Evolutionary conservation across 2,329 filamentous ascomycete genomes (phyloP), one percentile per base, ranked within the genome.

Genomic region (Aspergillus terreus): DNA sequence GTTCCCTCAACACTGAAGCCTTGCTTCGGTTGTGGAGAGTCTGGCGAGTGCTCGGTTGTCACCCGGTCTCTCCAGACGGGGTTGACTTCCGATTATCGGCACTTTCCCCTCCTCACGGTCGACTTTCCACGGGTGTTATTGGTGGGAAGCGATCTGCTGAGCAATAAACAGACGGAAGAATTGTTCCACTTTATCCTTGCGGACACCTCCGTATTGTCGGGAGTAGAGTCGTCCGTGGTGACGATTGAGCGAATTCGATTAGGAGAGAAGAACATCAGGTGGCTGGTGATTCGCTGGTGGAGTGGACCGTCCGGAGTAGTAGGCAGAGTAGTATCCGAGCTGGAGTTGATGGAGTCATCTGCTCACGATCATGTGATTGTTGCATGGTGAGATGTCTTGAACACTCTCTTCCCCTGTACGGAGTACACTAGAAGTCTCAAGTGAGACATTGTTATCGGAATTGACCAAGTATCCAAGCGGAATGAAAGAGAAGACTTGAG

Each of bases 41-140:
- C 33, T 38, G 6, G 14, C 6, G 6, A 38, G 14, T 38, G 14
- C 7, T 38, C 35, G 35, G 35, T 5, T 38, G 35, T 38, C 35
- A 38, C 35, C 7, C 15, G 35, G 40, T 42, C 40, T 42, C 40
- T 42, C 40, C 19, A 42, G 19, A 17, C 15, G 11, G 23, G 36
- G 25, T n/a, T 9, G 15, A 23, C 36, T 32, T 41, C 46, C 46
- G 36, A 48, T 48, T 42, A 42, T 48, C 46, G 46, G 46, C 46
- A 48, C 21, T 48, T 48, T 42, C 40, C 12, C 19, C 35, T 23
- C 19, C 35, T 38, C 14, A n/a, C 15, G 33, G 32, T 11, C 25
- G 19, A 33, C 15, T 6, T 38, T 14, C 11, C 35, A 7, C 12
- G 10, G 3, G 14, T 38, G 7, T 11, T 11, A 38, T 38, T 38